Evolutionary conservation across 2,329 filamentous ascomycete species (phyloP).

Genomic region (Zasmidium cellare): DNA sequence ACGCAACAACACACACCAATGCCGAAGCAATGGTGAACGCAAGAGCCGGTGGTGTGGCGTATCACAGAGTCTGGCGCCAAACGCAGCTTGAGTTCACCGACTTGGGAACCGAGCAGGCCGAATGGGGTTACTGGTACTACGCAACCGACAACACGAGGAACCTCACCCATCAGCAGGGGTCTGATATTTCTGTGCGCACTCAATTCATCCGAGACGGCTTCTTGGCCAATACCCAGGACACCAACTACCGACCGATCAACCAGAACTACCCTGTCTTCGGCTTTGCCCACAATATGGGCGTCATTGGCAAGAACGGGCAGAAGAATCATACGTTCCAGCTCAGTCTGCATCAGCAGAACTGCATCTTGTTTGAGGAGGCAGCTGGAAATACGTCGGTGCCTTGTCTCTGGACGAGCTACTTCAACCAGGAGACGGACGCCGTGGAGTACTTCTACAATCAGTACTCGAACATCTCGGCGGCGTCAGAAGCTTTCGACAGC

Average conservation of each 20-base stretch:
- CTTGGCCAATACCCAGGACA: conserved; percentile 43
- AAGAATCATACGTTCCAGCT: conserved; percentile 49
- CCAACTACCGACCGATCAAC: conserved; percentile 50
- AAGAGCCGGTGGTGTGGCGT: conserved; percentile 22
- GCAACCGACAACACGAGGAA: conserved; percentile 45
- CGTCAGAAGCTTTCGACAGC: conserved; percentile 44
- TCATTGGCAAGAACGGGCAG: conserved; percentile 38
- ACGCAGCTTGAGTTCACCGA: conserved; percentile 46
- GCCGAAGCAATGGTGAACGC: neutral
- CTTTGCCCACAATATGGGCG: conserved; percentile 52
- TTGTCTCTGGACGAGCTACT: conserved; percentile 56
- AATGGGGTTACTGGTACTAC: conserved; percentile 54
- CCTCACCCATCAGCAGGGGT: conserved; percentile 50
- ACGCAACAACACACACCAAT: neutral
- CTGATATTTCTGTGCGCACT: conserved; percentile 47
- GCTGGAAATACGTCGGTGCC: conserved; percentile 38
- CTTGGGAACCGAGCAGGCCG: conserved; percentile 44
- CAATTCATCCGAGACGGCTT: conserved; percentile 39
- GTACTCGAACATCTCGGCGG: conserved; percentile 37
- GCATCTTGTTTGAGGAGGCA: conserved; percentile 51
- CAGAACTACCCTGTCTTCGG: conserved; percentile 54
- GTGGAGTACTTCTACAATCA: conserved; percentile 53
- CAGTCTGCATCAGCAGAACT: conserved; percentile 51
- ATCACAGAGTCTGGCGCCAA: conserved; percentile 32
- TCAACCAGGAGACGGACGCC: conserved; percentile 45